Evolutionary conservation across 2,329 filamentous ascomycete genomes (phyloP), one percentile per base, ranked within the genome.

Genomic region (Cercospora sp.): DNA sequence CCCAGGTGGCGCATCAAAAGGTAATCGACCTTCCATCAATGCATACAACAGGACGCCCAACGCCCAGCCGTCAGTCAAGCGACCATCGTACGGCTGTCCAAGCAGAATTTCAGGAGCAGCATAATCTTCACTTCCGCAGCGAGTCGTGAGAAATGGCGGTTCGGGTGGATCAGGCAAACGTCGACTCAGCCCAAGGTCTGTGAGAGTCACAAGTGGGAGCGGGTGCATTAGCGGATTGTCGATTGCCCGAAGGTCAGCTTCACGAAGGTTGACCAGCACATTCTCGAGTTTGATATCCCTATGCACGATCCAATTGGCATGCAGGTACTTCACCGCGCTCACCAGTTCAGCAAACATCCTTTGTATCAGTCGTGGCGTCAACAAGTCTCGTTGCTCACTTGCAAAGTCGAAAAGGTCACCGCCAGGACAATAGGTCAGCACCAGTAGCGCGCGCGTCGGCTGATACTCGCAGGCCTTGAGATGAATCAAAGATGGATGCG

Each of bases 241-340:
- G 5, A 74, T 83, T 69, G 75, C 87, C 82, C 48, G 96, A 86
- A 76, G 91, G 87, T 30, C 86, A 78, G 67, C 55, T 4, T 87
- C 83, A 0, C 91, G 88, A 59, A 97, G 84, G 77, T 97, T 98
- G 75, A 98, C 91, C 31, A 99, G 89, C 51, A 97, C 92, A 79
- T 98, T 99, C 84, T 99, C 95, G 68, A 99, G 89, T 82, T 99
- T 99, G 80, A 99, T 96, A 79, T 99, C 95, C 68, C 95, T 89
- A 78, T 99, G 95, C 64, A 98, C 94, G 77, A 99, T 97, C 73
- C 88, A 90, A 74, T 91, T 85, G 64, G 88, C 84, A 79, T 99
- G 95, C 60, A 99, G 83, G 81, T 98, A 97, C 67, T 86, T 87
- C 40, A 97, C 90, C 0, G 94, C 95, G 69, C 88, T 89, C 26